These are phyloP conservation scores for Tolypocladium cylindrosporum DNA, from an alignment of 2,329 filamentous ascomycete genomes.

Conservation along the genomic window DNA sequence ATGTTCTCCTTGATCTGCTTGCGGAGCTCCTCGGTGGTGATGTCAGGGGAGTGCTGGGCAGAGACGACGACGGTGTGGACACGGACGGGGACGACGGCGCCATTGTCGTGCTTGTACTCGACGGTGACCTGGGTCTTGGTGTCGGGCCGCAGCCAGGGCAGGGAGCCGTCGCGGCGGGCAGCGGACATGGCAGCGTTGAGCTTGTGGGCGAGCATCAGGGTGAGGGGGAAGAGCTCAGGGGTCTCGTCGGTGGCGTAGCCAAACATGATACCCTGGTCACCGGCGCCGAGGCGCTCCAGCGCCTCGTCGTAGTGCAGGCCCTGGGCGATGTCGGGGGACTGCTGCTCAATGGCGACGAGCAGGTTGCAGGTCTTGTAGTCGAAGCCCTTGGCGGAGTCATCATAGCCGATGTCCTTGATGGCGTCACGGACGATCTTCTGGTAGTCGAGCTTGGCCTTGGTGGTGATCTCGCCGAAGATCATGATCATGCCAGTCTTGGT, in stretches of 20 bases:
- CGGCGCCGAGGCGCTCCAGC: slow-evolving; percentile 93
- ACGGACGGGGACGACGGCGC: slow-evolving; percentile 82
- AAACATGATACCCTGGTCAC: slow-evolving; percentile 99
- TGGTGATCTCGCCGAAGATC: slow-evolving; percentile 98
- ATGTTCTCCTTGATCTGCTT: slow-evolving; percentile 97
- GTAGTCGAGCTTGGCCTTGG: slow-evolving; percentile 92
- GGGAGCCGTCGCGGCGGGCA: slow-evolving; percentile 75
- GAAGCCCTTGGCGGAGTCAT: slow-evolving; percentile 94
- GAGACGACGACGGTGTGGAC: slow-evolving; percentile 97
- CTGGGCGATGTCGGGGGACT: slow-evolving; percentile 97
- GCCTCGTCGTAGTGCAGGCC: slow-evolving; percentile 97
- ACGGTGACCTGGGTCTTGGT: slow-evolving; percentile 99
- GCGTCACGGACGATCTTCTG: slow-evolving; percentile 90
- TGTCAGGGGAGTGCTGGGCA: slow-evolving; percentile 83
- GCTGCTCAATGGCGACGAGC: slow-evolving; percentile 97
- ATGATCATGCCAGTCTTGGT: slow-evolving; percentile 99
- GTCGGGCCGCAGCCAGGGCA: slow-evolving; percentile 93
- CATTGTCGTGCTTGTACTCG: slow-evolving; percentile 95
- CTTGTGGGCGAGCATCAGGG: slow-evolving; percentile 89
- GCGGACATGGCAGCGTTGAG: slow-evolving; percentile 91
- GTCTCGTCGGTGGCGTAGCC: slow-evolving; percentile 99
- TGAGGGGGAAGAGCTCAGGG: slow-evolving; percentile 90
- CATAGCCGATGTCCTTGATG: slow-evolving; percentile 98
- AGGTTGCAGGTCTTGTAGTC: slow-evolving; percentile 99
- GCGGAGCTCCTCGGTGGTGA: slow-evolving; percentile 84